These are phyloP conservation scores for Filosporella fistucella DNA, from an alignment of 495 filamentous ascomycete genomes.

Conservation along the genomic window DNA sequence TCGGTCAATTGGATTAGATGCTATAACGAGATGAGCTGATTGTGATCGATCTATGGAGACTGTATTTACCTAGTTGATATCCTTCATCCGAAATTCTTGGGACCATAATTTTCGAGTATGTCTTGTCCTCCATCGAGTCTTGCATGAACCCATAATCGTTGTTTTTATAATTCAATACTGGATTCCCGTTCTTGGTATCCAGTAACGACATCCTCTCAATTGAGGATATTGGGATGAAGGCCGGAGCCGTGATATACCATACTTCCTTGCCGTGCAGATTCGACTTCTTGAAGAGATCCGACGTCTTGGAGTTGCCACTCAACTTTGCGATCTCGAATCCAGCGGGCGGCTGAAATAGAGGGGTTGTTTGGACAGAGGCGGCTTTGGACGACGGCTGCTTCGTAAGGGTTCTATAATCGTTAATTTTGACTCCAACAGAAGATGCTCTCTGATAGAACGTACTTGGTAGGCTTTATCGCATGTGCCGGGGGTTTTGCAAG, in stretches of 20 bases:
- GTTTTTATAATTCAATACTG: slow-evolving; percentile 32
- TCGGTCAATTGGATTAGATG: slow-evolving; percentile 26
- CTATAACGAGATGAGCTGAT: slow-evolving; percentile 29
- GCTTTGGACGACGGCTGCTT: not conserved
- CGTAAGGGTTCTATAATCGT: not conserved
- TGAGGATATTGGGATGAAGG: slow-evolving; percentile 35
- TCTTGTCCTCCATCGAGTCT: slow-evolving; percentile 19
- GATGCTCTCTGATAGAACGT: not conserved
- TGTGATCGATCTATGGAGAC: slow-evolving; percentile 35
- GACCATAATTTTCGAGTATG: slow-evolving; percentile 18
- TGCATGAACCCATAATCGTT: slow-evolving; percentile 42
- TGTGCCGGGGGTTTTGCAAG: slow-evolving; percentile 24
- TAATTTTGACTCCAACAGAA: not conserved
- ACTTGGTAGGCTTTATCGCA: slow-evolving; percentile 20
- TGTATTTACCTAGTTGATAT: slow-evolving; percentile 26
- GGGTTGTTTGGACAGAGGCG: slow-evolving; percentile 19
- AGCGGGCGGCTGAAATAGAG: slow-evolving; percentile 30
- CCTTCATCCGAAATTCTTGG: slow-evolving; percentile 27
- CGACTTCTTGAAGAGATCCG: slow-evolving; percentile 16
- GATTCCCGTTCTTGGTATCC: slow-evolving; percentile 26
- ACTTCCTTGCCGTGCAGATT: slow-evolving; percentile 44
- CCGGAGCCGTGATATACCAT: slow-evolving; percentile 52
- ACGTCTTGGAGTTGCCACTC: not conserved
- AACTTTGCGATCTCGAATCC: slow-evolving; percentile 29
- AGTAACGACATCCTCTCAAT: slow-evolving; percentile 36